These are phyloP conservation scores for Drechslerella coelobrocha DNA, from an alignment of 2,329 filamentous ascomycete species.

Conservation along the genomic window DNA sequence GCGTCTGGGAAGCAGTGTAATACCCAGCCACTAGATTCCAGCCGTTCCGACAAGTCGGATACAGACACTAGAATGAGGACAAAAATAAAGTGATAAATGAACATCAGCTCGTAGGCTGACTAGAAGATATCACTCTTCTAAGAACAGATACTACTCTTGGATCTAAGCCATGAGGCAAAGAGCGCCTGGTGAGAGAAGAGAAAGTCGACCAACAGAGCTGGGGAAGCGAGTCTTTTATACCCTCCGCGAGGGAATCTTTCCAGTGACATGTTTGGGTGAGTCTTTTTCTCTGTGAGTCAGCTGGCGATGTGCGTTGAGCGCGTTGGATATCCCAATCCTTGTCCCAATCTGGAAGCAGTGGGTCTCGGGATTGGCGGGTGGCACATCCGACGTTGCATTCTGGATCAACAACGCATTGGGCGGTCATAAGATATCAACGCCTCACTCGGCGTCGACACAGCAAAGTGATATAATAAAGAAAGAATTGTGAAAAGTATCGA, in stretches of 20 bases:
- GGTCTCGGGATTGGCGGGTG: too few species aligned
- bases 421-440: neutral
- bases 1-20: constrained; percentile 29
- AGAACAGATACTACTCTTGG: constrained; percentile 33
- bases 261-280: neutral
- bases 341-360: too few species aligned
- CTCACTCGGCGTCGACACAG: neutral
- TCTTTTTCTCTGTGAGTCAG: too few species aligned
- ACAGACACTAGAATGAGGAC: constrained; percentile 1
- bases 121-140: constrained; percentile 40
- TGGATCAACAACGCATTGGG: neutral
- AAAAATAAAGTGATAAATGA: constrained; percentile 30
- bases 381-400: neutral
- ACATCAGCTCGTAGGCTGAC: neutral
- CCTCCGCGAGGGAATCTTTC: neutral
- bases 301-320: too few species aligned
- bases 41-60: constrained; percentile 21
- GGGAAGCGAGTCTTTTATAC: constrained; percentile 18
- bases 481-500: too few species aligned
- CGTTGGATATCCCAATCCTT: too few species aligned
- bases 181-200: constrained; percentile 13
- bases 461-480: too few species aligned
- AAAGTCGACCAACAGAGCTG: neutral
- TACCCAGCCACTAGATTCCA: constrained; percentile 25
- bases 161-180: constrained; percentile 23